Evolutionary conservation across 768 basidiomycete genomes (phyloP).

Genomic region (Mycena belliarum): DNA sequence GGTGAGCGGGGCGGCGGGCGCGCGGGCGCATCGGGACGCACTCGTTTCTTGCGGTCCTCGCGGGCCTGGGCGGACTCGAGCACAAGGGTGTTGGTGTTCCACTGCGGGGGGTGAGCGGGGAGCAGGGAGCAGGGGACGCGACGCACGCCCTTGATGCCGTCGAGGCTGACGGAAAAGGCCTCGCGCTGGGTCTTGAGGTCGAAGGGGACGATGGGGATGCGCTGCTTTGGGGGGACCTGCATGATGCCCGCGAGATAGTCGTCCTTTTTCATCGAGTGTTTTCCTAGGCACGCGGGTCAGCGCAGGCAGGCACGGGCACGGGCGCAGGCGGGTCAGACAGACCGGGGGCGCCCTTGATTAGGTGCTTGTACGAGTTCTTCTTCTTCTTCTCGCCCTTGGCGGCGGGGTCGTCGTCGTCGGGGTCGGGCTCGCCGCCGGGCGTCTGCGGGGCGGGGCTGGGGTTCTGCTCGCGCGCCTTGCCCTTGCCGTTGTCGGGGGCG

Average conservation of each 20-base stretch:
- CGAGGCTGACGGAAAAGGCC: slow-evolving; percentile 71
- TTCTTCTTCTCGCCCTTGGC: slow-evolving; percentile 67
- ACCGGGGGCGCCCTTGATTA: slow-evolving; percentile 78
- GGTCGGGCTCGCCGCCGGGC: slow-evolving; percentile 35
- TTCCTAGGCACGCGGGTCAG: slow-evolving; percentile 44
- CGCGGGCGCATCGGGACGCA: slow-evolving; percentile 36
- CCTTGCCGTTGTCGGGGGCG: slow-evolving; percentile 50
- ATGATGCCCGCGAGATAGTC: slow-evolving; percentile 68
- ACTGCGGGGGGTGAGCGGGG: slow-evolving; percentile 38
- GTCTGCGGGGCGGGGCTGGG: slow-evolving; percentile 31
- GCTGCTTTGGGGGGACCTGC: slow-evolving; percentile 71
- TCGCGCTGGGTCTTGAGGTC: slow-evolving; percentile 68
- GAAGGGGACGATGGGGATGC: slow-evolving; percentile 60
- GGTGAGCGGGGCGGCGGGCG: background rate
- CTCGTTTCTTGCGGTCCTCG: slow-evolving; percentile 78
- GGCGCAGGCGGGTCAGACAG: slow-evolving; percentile 30
- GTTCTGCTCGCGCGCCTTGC: slow-evolving; percentile 39
- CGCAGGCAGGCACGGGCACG: slow-evolving; percentile 2
- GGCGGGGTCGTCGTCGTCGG: slow-evolving; percentile 56
- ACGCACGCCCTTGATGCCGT: slow-evolving; percentile 73
- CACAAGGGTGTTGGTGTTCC: slow-evolving; percentile 64
- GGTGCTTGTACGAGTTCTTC: slow-evolving; percentile 76
- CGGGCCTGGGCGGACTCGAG: slow-evolving; percentile 72
- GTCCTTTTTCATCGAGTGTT: slow-evolving; percentile 81
- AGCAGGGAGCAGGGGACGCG: slow-evolving; percentile 6